Conservation (phyloP, 805 yeast genomes). For the Candida xyloterini region DNA sequence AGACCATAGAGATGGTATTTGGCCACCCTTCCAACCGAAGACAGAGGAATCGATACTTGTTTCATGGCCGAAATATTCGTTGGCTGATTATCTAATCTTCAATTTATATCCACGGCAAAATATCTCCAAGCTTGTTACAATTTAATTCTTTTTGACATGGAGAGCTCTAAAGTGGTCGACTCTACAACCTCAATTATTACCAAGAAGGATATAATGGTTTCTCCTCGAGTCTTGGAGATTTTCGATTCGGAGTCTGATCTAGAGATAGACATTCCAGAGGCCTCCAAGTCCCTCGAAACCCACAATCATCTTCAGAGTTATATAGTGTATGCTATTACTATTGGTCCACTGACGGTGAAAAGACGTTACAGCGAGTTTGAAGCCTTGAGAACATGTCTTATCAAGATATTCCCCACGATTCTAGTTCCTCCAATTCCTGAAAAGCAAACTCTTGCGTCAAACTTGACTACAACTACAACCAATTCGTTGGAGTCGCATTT, state of each 20-base stretch:
- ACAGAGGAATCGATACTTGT: conserved; percentile 7
- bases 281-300: conserved; percentile 83
- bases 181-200: conserved; percentile 21
- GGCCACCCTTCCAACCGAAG: conserved; percentile 19
- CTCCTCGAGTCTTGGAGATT: conserved; percentile 27
- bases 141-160: conserved; percentile 3
- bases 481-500: conserved; percentile 20
- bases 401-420: conserved; percentile 72
- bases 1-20: conserved; percentile 12
- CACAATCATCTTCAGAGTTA: conserved; percentile 45
- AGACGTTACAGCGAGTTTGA: conserved; percentile 93
- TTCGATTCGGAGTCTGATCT: conserved; percentile 17
- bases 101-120: conserved; percentile 2
- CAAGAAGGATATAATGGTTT: conserved; percentile 20
- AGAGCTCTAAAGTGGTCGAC: conserved; percentile 16
- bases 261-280: conserved; percentile 55
- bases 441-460: conserved; percentile 58
- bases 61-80: conserved; percentile 7
- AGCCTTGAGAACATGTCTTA: conserved; percentile 66
- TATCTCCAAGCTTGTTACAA: neutral
- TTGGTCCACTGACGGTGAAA: conserved; percentile 60
- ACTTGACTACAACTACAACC: conserved; percentile 30
- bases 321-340: conserved; percentile 76
- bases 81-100: conserved; percentile 6
- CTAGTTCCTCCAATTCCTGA: conserved; percentile 94